Evolutionary conservation across 116 monocot genomes (phyloP).

Genomic region (Zostera marina): DNA sequence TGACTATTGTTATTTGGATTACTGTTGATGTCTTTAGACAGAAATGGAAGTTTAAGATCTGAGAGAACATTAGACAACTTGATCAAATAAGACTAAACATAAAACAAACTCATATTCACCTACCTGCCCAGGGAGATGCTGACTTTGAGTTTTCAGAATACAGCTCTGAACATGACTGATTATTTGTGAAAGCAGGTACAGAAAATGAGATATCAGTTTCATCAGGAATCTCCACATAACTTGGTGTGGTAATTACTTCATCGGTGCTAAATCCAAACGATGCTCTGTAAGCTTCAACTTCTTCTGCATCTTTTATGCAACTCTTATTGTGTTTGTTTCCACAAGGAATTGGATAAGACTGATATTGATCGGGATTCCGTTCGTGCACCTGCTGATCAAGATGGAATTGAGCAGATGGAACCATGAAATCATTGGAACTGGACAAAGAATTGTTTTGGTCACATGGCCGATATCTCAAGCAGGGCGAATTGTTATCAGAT

Average conservation of each 20-base stretch:
- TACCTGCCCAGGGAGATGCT: conserved; percentile 2
- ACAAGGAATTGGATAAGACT: conserved; percentile 24
- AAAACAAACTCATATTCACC: background rate
- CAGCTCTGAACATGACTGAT: conserved; percentile 11
- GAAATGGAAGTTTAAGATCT: conserved; percentile 7
- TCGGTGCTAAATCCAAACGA: conserved; percentile 94
- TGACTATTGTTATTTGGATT: background rate
- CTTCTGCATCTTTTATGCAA: conserved; percentile 73
- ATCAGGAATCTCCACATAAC: conserved; percentile 62
- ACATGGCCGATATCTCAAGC: conserved; percentile 34
- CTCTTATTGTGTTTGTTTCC: conserved; percentile 43
- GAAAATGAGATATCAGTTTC: conserved; percentile 50
- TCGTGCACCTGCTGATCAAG: conserved; percentile 87
- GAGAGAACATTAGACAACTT: background rate
- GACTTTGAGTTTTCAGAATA: conserved; percentile 1
- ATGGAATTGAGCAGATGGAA: conserved; percentile 45
- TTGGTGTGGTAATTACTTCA: conserved; percentile 50
- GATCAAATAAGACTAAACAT: background rate
- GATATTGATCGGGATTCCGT: conserved; percentile 41
- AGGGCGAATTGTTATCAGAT: conserved; percentile 40
- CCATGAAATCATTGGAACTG: conserved; percentile 34
- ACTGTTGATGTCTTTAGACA: background rate
- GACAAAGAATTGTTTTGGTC: conserved; percentile 26
- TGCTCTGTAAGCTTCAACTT: conserved; percentile 91
- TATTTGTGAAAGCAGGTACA: conserved; percentile 41